phyloP scores from a whole-genome alignment of 306 rosid species.

The Sicyos edulis region DNA sequence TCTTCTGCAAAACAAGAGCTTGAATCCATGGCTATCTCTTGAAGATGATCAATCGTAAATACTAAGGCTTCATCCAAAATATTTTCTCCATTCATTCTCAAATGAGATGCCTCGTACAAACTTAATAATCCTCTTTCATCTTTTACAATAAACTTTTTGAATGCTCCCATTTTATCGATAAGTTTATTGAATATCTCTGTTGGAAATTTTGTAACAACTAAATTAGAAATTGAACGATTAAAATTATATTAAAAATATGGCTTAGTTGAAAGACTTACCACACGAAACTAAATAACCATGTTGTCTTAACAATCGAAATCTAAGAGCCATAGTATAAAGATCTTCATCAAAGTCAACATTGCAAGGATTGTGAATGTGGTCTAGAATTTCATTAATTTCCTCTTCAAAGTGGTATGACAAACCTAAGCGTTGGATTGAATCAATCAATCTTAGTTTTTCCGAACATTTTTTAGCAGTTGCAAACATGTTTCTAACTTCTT shows the following conservation, averaged over 20 bases:
- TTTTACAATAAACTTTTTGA: slow-evolving; percentile 8
- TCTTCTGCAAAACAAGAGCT: not conserved
- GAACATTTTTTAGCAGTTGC: not conserved
- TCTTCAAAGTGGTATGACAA: slow-evolving; percentile 35
- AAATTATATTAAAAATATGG: no score
- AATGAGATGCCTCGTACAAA: slow-evolving; percentile 41
- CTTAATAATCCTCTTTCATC: slow-evolving; percentile 35
- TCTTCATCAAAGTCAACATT: not conserved
- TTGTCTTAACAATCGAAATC: slow-evolving; percentile 5
- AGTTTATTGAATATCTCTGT: slow-evolving; percentile 37
- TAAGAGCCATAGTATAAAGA: not conserved
- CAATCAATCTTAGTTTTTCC: slow-evolving; percentile 28
- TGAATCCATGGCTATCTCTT: not conserved
- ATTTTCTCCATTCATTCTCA: slow-evolving; percentile 34
- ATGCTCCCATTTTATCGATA: slow-evolving; percentile 29
- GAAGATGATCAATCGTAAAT: slow-evolving; percentile 24
- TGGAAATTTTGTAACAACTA: not conserved
- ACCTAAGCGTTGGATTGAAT: slow-evolving; percentile 11
- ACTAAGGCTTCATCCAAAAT: slow-evolving; percentile 38
- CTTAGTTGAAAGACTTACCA: not conserved
- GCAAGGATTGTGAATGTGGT: not conserved
- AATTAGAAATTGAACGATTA: no score
- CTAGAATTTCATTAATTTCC: slow-evolving; percentile 22
- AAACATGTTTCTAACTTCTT: slow-evolving; percentile 28
- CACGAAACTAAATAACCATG: not conserved